These are phyloP conservation scores for Inosperma sp. DNA, from an alignment of 768 basidiomycete species.

Conservation along the genomic window DNA sequence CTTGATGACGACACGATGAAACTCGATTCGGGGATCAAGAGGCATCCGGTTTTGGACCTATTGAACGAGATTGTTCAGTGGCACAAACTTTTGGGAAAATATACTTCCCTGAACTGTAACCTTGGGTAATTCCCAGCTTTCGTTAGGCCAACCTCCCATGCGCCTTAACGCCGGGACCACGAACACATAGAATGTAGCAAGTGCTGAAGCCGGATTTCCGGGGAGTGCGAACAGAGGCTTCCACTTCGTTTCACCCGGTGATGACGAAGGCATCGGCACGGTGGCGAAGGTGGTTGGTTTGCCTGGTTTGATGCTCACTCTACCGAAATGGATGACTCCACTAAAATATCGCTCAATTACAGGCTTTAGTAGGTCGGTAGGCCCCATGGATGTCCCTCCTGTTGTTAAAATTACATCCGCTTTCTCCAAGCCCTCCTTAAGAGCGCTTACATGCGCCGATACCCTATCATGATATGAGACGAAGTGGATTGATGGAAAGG, in stretches of 20 bases:
- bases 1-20: conserved; percentile 69
- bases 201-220: conserved; percentile 83
- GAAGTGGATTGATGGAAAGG: background rate
- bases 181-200: conserved; percentile 83
- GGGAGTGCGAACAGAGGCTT: conserved; percentile 83
- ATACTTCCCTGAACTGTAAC: conserved; percentile 58
- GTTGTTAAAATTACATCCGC: conserved; percentile 82
- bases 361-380: conserved; percentile 82
- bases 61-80: background rate
- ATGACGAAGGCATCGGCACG: conserved; percentile 39
- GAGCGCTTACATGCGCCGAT: conserved; percentile 50
- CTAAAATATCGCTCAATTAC: conserved; percentile 75
- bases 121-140: conserved; percentile 52
- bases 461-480: conserved; percentile 19
- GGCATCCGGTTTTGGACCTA: conserved; percentile 59
- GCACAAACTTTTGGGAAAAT: background rate
- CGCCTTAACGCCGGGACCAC: conserved; percentile 74
- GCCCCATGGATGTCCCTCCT: conserved; percentile 90
- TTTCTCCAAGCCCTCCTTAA: conserved; percentile 50
- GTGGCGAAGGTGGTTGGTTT: conserved; percentile 91
- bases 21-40: conserved; percentile 73
- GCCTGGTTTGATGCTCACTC: conserved; percentile 78
- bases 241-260: conserved; percentile 22
- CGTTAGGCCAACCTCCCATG: conserved; percentile 62
- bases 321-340: conserved; percentile 81